A percentile compares a stretch with the other conserved stretches of the same genome.
These are phyloP conservation scores for Arctium lappa DNA, from an alignment of 129 eudicot genomes.

Conservation along the genomic window DNA sequence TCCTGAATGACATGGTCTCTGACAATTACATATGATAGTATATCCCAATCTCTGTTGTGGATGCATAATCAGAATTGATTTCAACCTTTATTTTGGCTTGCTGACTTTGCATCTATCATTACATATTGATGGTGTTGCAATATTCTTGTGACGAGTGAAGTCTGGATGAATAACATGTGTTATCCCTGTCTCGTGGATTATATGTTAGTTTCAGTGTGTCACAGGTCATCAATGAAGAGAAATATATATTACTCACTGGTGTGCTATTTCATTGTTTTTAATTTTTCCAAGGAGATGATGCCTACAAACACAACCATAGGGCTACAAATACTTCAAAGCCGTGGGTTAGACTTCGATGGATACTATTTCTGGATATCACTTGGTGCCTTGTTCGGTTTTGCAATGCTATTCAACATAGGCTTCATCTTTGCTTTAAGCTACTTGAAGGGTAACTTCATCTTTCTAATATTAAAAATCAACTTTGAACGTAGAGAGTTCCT, in stretches of 20 bases:
- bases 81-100: neutral
- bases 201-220: neutral
- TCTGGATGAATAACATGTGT: neutral
- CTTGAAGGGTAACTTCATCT: constrained; percentile 46
- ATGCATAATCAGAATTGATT: neutral
- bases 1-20: neutral
- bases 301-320: constrained; percentile 61
- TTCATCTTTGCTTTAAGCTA: constrained; percentile 60
- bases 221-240: neutral
- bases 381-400: constrained; percentile 53
- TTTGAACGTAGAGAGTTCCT: neutral
- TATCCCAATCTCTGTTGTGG: neutral
- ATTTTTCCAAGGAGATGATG: constrained; percentile 25
- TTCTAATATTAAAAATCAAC: constrained; percentile 5
- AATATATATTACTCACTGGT: neutral
- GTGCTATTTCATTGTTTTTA: neutral
- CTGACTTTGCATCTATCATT: too few species aligned
- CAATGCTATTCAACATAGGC: constrained; percentile 54
- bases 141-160: neutral
- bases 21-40: neutral
- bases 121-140: too few species aligned
- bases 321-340: constrained; percentile 47
- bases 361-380: constrained; percentile 61
- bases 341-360: constrained; percentile 51
- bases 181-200: constrained; percentile 1